Conservation (phyloP, 495 filamentous ascomycete species). For the Talaromyces wortmannii region DNA sequence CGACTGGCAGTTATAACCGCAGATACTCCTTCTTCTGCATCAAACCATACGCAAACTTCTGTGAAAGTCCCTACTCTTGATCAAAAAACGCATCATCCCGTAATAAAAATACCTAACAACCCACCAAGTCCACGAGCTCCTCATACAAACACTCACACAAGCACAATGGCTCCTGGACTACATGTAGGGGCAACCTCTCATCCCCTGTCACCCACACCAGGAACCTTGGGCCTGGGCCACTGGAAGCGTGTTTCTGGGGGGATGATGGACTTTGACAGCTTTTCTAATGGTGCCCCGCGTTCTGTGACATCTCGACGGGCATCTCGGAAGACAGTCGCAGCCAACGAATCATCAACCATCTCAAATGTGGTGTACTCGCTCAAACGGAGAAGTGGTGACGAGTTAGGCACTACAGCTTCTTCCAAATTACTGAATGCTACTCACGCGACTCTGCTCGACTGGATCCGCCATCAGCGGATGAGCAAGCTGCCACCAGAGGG, state of each 20-base stretch:
- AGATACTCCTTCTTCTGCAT: background rate
- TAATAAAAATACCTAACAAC: no score
- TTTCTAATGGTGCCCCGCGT: constrained; percentile 13
- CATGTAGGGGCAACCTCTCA: background rate
- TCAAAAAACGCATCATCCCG: no score
- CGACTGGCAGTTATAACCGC: background rate
- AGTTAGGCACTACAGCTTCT: constrained; percentile 11
- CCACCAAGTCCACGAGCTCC: no score
- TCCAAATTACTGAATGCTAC: constrained; percentile 10
- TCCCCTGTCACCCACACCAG: background rate
- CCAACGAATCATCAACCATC: constrained; percentile 13
- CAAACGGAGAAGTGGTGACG: constrained; percentile 18
- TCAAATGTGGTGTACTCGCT: constrained; percentile 16
- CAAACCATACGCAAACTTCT: background rate
- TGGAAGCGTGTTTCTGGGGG: constrained; percentile 5
- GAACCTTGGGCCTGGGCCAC: background rate
- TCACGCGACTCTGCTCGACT: constrained; percentile 19
- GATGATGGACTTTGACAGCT: constrained; percentile 15
- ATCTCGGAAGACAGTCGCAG: constrained; percentile 13
- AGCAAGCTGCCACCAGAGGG: constrained; percentile 28
- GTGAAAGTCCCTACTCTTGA: no score
- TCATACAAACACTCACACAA: no score
- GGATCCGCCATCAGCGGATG: constrained; percentile 21
- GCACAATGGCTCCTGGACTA: background rate
- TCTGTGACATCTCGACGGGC: constrained; percentile 7